phyloP scores from a whole-genome alignment of 208 protist species.

The Acanthamoeba quina region DNA sequence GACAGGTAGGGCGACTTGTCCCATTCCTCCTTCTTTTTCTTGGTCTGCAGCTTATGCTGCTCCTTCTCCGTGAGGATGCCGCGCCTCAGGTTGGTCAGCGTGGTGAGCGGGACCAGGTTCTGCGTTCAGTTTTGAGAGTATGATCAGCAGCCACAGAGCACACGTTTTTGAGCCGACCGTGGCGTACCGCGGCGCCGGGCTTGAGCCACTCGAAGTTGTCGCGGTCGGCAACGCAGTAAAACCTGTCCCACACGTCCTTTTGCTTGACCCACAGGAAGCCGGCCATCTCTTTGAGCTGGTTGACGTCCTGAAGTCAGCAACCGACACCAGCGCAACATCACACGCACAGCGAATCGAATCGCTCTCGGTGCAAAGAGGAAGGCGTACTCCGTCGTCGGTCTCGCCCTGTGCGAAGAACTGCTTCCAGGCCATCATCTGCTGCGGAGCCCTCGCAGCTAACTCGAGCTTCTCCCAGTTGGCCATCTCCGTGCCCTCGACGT shows the following conservation, averaged over 20 bases:
- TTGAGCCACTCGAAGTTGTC: conserved; percentile 53
- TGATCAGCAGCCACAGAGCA: too few species aligned
- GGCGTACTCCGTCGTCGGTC: neutral
- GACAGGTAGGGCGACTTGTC: too few species aligned
- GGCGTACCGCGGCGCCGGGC: conserved; percentile 30
- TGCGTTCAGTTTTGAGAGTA: neutral
- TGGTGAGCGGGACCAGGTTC: too few species aligned
- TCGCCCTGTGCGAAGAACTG: neutral
- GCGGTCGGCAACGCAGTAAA: conserved; percentile 22
- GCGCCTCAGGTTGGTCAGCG: too few species aligned
- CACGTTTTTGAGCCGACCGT: too few species aligned
- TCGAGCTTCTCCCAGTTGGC: neutral
- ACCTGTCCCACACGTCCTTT: conserved; percentile 40
- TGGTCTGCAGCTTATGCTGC: too few species aligned
- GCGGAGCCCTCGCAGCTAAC: neutral
- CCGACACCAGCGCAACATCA: too few species aligned
- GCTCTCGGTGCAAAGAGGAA: too few species aligned
- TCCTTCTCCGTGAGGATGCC: too few species aligned
- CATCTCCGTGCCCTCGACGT: neutral
- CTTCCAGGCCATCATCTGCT: neutral
- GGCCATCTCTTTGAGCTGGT: conserved; percentile 32
- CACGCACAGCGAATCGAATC: too few species aligned
- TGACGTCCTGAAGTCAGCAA: too few species aligned
- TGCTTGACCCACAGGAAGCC: conserved; percentile 70
- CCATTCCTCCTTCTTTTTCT: too few species aligned